A percentile compares a stretch with the other conserved stretches of the same genome.
These are phyloP conservation scores for Lophium mytilinum DNA, from an alignment of 495 filamentous ascomycete species.

Conservation along the genomic window DNA sequence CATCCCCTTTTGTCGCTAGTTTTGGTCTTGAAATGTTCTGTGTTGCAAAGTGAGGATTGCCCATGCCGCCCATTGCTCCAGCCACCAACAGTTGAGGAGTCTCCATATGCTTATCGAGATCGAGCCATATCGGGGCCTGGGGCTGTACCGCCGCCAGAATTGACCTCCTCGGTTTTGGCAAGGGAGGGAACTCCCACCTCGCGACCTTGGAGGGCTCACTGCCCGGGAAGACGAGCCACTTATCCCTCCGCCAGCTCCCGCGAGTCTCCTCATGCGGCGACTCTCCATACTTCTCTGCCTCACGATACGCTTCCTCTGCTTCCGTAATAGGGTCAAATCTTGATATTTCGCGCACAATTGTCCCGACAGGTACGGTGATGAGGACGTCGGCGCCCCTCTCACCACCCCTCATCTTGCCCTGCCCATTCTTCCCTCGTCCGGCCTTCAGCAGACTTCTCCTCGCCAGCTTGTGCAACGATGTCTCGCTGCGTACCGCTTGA, in stretches of 20 bases:
- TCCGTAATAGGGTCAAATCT: constrained; percentile 70
- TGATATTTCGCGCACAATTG: constrained; percentile 73
- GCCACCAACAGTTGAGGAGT: constrained; percentile 82
- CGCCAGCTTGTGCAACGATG: constrained; percentile 84
- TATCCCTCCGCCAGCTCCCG: constrained; percentile 41
- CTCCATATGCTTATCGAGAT: constrained; percentile 72
- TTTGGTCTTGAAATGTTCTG: constrained; percentile 61
- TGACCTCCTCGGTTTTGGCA: constrained; percentile 48
- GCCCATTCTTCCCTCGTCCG: constrained; percentile 71
- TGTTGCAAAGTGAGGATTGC: constrained; percentile 86
- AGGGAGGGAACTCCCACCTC: constrained; percentile 50
- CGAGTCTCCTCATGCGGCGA: constrained; percentile 3
- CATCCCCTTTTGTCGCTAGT: constrained; percentile 80
- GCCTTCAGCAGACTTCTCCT: constrained; percentile 69
- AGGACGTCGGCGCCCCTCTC: constrained; percentile 78
- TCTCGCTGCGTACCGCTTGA: constrained; percentile 83
- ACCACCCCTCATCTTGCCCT: constrained; percentile 73
- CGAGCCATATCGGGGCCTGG: constrained; percentile 63
- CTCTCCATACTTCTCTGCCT: constrained; percentile 21
- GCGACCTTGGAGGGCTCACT: constrained; percentile 58
- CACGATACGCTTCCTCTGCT: constrained; percentile 38
- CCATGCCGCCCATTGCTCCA: constrained; percentile 80
- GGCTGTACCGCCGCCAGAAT: constrained; percentile 55
- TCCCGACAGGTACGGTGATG: constrained; percentile 86
- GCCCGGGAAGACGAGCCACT: constrained; percentile 72